Base-by-base conservation (phyloP, 805 yeast genomes). In the Ogataea kodamae region DNA sequence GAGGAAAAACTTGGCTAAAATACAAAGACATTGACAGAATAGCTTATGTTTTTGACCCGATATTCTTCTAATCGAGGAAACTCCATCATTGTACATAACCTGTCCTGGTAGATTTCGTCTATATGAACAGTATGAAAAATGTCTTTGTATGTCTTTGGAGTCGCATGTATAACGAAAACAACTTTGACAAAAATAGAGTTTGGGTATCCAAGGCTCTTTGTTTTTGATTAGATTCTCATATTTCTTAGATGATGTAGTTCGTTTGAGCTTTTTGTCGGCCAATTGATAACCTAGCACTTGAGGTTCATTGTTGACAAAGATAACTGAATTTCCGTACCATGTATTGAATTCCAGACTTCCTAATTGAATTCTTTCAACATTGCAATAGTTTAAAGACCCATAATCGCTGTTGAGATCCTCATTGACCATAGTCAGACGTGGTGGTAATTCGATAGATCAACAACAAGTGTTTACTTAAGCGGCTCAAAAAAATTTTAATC, bases 241-340 rank as follows among this genome's bases (percentile, higher is more conserved):
- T 25, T 49, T 46, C 30, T 39, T 52, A 5, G 21, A 29, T 5
- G 56, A 45, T 3, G 42, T 15, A 0, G 55, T 17, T 22, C 41
- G 39, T 30, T 52, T 50, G 16, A 40, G 33, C 8, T 50, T 46
- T 10, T 42, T 51, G 5, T 33, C 25, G 4, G 52, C 35, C 30
- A 55, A 56, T 22, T 62, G 59, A 43, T 59, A 68, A 3, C 80
- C 83, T 32, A 75, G 46, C 3, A 62, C 59, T 28, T 61, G 59
- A 20, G 69, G 70, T 38, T 67, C 70, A 9, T 57, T 59, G 28
- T 67, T 66, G 12, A 42, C 34, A 43, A 88, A 85, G 54, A 86
- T 81, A 1, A 87, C 94, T 3, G 85, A 74, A 48, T 83, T 82
- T 0, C 94, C 92, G 54, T 82, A 88, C 96, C 97, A 87, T 3